These are phyloP conservation scores for Aspergillus persii DNA, from an alignment of 2,329 filamentous ascomycete genomes.

Conservation along the genomic window DNA sequence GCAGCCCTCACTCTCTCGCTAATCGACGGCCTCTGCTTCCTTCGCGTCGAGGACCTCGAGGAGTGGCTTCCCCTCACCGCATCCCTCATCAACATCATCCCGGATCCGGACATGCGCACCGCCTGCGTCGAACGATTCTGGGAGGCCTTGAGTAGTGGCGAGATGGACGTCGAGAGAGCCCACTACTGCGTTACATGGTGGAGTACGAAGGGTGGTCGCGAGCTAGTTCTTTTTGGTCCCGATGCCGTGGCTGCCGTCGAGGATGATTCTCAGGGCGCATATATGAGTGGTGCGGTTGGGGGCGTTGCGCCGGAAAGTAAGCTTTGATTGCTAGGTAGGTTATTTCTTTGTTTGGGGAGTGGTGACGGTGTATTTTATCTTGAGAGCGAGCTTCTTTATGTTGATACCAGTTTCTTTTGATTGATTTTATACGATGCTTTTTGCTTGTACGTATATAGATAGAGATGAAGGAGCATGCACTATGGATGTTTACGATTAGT, in stretches of 20 bases:
- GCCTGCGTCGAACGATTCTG: conserved; percentile 70
- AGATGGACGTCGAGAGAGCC: conserved; percentile 84
- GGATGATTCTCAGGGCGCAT: conserved; percentile 34
- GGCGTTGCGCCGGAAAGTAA: conserved; percentile 45
- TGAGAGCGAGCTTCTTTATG: too few species aligned
- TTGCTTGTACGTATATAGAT: too few species aligned
- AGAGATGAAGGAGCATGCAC: too few species aligned
- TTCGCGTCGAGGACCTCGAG: conserved; percentile 67
- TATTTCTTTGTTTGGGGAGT: neutral
- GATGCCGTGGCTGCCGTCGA: conserved; percentile 14
- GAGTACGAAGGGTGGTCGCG: conserved; percentile 63
- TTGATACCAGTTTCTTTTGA: too few species aligned
- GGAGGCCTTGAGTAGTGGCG: conserved; percentile 74
- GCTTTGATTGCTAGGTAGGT: conserved; percentile 36
- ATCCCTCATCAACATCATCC: conserved; percentile 63
- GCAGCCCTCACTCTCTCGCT: conserved; percentile 72
- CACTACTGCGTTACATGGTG: conserved; percentile 82
- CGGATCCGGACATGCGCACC: conserved; percentile 61
- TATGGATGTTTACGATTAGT: too few species aligned
- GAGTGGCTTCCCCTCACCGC: conserved; percentile 78
- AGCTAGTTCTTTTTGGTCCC: conserved; percentile 52
- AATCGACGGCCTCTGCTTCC: conserved; percentile 72
- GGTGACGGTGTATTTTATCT: too few species aligned
- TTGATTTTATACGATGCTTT: too few species aligned
- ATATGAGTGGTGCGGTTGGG: conserved; percentile 57